These are phyloP conservation scores for Talaromyces sp. DNA, from an alignment of 2,329 filamentous ascomycete species.

Conservation along the genomic window DNA sequence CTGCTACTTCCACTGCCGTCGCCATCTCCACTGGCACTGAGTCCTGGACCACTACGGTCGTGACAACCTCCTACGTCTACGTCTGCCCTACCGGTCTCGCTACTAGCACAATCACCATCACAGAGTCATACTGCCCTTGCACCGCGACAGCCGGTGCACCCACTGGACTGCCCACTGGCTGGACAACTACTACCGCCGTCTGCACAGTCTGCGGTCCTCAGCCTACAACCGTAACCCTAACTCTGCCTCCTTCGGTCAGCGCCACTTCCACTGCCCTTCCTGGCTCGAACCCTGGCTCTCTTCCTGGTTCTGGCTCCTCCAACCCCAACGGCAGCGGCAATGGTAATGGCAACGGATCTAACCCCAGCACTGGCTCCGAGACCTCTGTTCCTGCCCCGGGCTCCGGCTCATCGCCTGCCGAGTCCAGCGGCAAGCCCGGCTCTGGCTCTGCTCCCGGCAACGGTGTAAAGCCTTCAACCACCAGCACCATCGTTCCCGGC, in stretches of 20 bases:
- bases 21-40: constrained; percentile 12
- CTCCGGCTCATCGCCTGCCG: background rate
- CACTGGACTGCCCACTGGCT: constrained; percentile 17
- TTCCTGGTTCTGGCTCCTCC: constrained; percentile 8
- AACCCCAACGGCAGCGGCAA: background rate
- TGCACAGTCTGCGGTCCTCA: constrained; percentile 26
- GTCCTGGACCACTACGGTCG: constrained; percentile 22
- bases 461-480: background rate
- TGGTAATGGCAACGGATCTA: constrained; percentile 3
- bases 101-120: constrained; percentile 25
- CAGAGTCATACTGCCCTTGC: constrained; percentile 24
- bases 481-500: background rate
- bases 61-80: constrained; percentile 28
- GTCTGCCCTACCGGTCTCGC: constrained; percentile 31
- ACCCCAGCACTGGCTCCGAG: background rate
- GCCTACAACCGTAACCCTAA: constrained; percentile 24
- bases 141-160: constrained; percentile 20
- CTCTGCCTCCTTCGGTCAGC: constrained; percentile 17
- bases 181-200: constrained; percentile 21
- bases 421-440: background rate
- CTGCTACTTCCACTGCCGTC: constrained; percentile 7
- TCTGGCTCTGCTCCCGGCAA: constrained; percentile 10
- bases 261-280: constrained; percentile 16
- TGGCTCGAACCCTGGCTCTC: constrained; percentile 10
- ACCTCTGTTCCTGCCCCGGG: background rate